Evolutionary conservation across 2,329 filamentous ascomycete species (phyloP), one percentile per base, ranked within the genome.

Genomic region (Anthostomella pinea): DNA sequence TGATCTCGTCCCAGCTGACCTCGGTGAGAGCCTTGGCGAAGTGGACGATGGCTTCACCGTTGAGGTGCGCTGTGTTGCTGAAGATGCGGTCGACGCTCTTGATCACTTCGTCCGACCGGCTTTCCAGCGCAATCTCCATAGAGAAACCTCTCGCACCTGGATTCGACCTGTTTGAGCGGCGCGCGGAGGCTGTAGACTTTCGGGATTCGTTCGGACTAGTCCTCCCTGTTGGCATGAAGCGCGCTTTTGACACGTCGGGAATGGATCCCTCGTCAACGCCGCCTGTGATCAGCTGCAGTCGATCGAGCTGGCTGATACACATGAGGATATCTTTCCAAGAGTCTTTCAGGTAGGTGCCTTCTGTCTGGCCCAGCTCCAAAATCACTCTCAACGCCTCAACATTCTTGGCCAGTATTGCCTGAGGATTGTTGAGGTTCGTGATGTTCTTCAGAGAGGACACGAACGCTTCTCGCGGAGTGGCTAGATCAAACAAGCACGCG

Each of bases 1-100:
- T 91, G 56, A 98, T 98, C 63, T 98, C 93, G 57, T 97, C 91
- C 93, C 93, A 97, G 63, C 91, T 97, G 48, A 98, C 91, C 59
- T 96, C 89, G 6, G 87, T 95, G 40, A 98, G 67, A 0, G 93
- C 90, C 38, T 83, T 82, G 33, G 95, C 91, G 60, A 98, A 98
- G 60, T 95, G 84, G 2, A 97, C 86, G 54, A 98, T 98, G 3
- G 91, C 90, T 49, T 96, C 89, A 41, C 90, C 90, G 4, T 86
- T 90, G 3, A 98, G 74, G 52, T 94, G 90, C 7, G 90, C 91
- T 0, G 93, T 97, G 57, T 94, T 95, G 30, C 89, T 95, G 58
- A 98, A 98, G 53, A 98, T 97, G 24, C 88, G 79, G 63, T 98
- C 94, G 4, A 98, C 90, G 17, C 85, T 84, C 52, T 90, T 87